Conservation (phyloP, 1,284 basidiomycete species). For the Rhizopogon parksii region DNA sequence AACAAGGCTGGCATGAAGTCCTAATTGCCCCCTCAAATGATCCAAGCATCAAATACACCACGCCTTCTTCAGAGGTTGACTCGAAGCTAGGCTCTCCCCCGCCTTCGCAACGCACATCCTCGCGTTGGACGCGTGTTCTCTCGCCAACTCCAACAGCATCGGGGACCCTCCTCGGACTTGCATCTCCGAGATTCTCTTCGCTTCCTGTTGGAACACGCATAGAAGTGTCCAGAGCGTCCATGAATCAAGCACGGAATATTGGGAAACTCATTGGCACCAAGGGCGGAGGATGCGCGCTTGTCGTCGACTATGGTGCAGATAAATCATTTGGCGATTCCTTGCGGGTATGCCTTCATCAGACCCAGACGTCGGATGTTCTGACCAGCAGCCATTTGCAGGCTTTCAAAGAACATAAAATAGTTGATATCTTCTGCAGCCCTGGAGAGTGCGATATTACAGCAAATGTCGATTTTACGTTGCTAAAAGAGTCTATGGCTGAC, state of each 20-base stretch:
- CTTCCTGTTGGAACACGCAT: conserved; percentile 65
- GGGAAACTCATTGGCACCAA: conserved; percentile 50
- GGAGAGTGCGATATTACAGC: conserved; percentile 90
- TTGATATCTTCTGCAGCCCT: conserved; percentile 80
- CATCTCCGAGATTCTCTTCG: conserved; percentile 62
- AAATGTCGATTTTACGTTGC: conserved; percentile 92
- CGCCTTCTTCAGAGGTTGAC: conserved; percentile 10
- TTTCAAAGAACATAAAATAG: conserved; percentile 83
- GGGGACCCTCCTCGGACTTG: conserved; percentile 60
- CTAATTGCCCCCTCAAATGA: conserved; percentile 52
- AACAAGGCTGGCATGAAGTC: conserved; percentile 84
- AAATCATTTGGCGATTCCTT: conserved; percentile 71
- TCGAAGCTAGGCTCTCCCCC: conserved; percentile 7
- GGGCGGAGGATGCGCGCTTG: conserved; percentile 68
- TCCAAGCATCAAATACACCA: conserved; percentile 22
- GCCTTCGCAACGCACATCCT: conserved; percentile 10
- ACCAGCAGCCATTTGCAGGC: conserved; percentile 44
- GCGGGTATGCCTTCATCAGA: conserved; percentile 47
- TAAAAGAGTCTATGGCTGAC: conserved; percentile 70
- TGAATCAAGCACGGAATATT: conserved; percentile 58
- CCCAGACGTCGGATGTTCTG: not conserved
- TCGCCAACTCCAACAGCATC: conserved; percentile 58
- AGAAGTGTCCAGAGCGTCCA: conserved; percentile 73
- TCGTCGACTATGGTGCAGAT: conserved; percentile 88
- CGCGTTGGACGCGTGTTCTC: conserved; percentile 61